Evolutionary conservation across 192 early-diverging fungal species (phyloP).

Genomic region (Geranomyces michiganensis): DNA sequence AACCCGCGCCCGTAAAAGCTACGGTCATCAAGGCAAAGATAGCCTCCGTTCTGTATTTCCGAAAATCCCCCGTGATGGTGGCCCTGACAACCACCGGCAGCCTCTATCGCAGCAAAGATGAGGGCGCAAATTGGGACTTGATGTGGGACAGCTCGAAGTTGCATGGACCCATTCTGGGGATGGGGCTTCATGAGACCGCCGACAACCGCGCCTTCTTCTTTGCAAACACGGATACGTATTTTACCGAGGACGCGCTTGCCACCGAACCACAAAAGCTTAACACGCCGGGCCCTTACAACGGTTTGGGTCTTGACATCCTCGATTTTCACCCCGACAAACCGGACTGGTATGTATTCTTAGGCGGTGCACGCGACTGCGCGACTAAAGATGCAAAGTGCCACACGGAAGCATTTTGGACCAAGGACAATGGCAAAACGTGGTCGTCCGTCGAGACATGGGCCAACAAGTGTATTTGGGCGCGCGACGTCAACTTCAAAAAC

Average conservation of each 20-base stretch:
- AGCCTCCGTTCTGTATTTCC: constrained; percentile 68
- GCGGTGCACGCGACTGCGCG: constrained; percentile 50
- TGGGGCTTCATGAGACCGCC: constrained; percentile 75
- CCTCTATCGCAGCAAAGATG: constrained; percentile 71
- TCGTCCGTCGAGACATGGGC: constrained; percentile 75
- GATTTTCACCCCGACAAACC: constrained; percentile 87
- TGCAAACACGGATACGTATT: constrained; percentile 33
- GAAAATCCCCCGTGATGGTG: constrained; percentile 63
- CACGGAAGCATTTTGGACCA: constrained; percentile 72
- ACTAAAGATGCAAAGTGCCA: constrained; percentile 51
- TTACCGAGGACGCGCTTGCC: constrained; percentile 59
- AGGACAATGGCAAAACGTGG: constrained; percentile 76
- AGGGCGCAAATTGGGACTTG: constrained; percentile 73
- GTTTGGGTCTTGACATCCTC: constrained; percentile 66
- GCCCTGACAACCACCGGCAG: constrained; percentile 60
- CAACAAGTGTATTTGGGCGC: constrained; percentile 79
- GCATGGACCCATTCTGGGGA: constrained; percentile 51
- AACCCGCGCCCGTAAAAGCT: constrained; percentile 8
- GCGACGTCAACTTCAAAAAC: constrained; percentile 56
- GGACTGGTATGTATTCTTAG: constrained; percentile 88
- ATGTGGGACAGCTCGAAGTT: constrained; percentile 37
- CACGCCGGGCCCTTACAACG: constrained; percentile 68
- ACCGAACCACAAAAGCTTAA: constrained; percentile 38
- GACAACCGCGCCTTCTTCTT: constrained; percentile 58
- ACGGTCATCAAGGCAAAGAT: constrained; percentile 53